These are phyloP conservation scores for Claviceps spartinae DNA, from an alignment of 2,329 filamentous ascomycete species.

Conservation along the genomic window DNA sequence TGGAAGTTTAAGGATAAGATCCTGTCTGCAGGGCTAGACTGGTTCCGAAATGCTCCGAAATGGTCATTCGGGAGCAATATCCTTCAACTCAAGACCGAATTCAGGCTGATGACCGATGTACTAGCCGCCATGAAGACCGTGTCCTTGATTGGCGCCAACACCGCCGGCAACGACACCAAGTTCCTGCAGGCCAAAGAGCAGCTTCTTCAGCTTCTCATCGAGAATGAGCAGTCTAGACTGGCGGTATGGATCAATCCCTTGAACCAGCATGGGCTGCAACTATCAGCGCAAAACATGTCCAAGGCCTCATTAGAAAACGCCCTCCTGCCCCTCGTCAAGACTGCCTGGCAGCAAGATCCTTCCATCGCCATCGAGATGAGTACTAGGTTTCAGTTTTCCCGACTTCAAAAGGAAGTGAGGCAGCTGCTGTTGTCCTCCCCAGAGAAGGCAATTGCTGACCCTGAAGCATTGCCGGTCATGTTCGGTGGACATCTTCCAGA, in stretches of 20 bases:
- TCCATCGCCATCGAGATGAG: constrained; percentile 77
- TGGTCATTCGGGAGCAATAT: constrained; percentile 96
- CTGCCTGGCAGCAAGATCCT: constrained; percentile 78
- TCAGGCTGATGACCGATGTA: constrained; percentile 67
- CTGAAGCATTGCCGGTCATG: constrained; percentile 71
- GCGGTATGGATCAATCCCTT: constrained; percentile 84
- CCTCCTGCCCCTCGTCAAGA: constrained; percentile 53
- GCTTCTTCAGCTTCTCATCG: constrained; percentile 65
- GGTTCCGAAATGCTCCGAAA: constrained; percentile 72
- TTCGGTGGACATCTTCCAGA: constrained; percentile 62
- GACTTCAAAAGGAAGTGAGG: constrained; percentile 62
- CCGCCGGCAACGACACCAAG: constrained; percentile 42
- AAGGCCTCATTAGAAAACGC: constrained; percentile 29
- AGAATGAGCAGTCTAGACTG: constrained; percentile 72
- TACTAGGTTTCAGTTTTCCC: constrained; percentile 63
- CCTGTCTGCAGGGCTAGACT: constrained; percentile 70
- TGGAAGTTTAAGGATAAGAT: constrained; percentile 84
- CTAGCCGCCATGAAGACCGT: constrained; percentile 51
- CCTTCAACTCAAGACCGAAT: constrained; percentile 85
- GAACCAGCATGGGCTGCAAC: constrained; percentile 34
- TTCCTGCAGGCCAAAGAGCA: constrained; percentile 68
- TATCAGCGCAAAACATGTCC: constrained; percentile 25
- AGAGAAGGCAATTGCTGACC: constrained; percentile 65
- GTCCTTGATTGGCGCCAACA: constrained; percentile 41
- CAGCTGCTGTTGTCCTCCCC: constrained; percentile 71